A percentile compares a stretch with the other conserved stretches of the same genome.
phyloP scores from a whole-genome alignment of 2,329 filamentous ascomycete genomes.

The Fusarium piperis region DNA sequence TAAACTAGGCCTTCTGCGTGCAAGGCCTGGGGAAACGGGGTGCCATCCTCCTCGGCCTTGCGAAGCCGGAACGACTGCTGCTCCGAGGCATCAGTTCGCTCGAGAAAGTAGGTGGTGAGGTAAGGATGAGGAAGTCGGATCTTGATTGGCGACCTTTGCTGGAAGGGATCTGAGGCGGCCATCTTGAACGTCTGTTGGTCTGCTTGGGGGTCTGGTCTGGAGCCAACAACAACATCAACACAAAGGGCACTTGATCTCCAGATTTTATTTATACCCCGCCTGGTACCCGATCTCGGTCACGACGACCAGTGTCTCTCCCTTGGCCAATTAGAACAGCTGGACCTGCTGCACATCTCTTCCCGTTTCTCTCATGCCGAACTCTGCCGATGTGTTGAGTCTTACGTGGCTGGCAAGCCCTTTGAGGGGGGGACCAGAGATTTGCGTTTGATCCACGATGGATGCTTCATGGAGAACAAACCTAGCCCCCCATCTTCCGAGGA shows the following conservation, averaged over 20 bases:
- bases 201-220: background rate
- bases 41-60: slow-evolving; percentile 28
- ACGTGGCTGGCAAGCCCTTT: background rate
- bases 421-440: background rate
- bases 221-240: background rate
- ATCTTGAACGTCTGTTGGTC: slow-evolving; percentile 22
- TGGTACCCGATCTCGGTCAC: slow-evolving; percentile 13
- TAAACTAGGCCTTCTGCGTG: slow-evolving; percentile 34
- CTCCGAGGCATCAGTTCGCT: slow-evolving; percentile 15
- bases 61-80: slow-evolving; percentile 34
- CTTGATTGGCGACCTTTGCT: slow-evolving; percentile 50
- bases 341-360: slow-evolving; percentile 3
- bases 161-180: slow-evolving; percentile 33
- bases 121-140: slow-evolving; percentile 48
- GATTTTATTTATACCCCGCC: slow-evolving; percentile 36
- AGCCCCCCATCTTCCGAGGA: background rate
- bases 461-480: background rate
- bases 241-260: slow-evolving; percentile 15
- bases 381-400: slow-evolving; percentile 1
- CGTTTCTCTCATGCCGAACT: slow-evolving; percentile 14
- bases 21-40: slow-evolving; percentile 31
- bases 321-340: slow-evolving; percentile 32
- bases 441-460: background rate
- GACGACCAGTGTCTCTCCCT: background rate
- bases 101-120: slow-evolving; percentile 40